A percentile compares a stretch with the other conserved stretches of the same genome.
phyloP scores from a whole-genome alignment of 2,329 filamentous ascomycete species.

The Proliferodiscus dingleyae region DNA sequence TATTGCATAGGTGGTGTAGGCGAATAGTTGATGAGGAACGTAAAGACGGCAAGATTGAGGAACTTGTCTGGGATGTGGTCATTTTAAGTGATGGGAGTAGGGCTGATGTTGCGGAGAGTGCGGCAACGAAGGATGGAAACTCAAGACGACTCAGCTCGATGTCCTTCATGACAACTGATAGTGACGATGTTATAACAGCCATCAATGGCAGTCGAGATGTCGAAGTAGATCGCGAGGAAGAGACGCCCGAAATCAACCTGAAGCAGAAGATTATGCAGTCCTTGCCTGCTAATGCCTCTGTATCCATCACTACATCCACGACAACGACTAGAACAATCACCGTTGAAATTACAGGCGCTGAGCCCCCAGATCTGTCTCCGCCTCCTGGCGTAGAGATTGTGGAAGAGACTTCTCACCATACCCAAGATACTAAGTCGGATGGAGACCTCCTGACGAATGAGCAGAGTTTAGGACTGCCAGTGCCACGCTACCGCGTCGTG shows the following conservation, averaged over 20 bases:
- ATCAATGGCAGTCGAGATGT: constrained; percentile 32
- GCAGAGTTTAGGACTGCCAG: constrained; percentile 11
- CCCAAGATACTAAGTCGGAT: constrained; percentile 12
- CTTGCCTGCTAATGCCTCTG: constrained; percentile 50
- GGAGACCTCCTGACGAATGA: constrained; percentile 16
- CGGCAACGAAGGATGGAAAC: constrained; percentile 5
- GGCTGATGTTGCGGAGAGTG: constrained; percentile 46
- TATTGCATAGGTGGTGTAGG: constrained; percentile 54
- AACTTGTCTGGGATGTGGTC: constrained; percentile 63
- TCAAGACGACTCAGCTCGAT: constrained; percentile 35
- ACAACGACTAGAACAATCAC: constrained; percentile 59
- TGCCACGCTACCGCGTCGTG: constrained; percentile 48
- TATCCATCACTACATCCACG: constrained; percentile 55
- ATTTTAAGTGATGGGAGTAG: constrained; percentile 54
- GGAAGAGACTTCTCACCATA: constrained; percentile 38
- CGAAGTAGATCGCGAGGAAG: constrained; percentile 35
- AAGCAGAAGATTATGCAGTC: constrained; percentile 51
- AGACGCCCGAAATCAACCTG: constrained; percentile 42
- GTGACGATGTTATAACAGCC: constrained; percentile 32
- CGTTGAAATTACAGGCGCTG: constrained; percentile 54
- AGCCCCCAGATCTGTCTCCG: constrained; percentile 46
- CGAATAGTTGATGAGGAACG: constrained; percentile 47
- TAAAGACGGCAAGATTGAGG: constrained; percentile 44
- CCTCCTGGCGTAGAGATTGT: constrained; percentile 56
- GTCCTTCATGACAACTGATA: constrained; percentile 26